A percentile compares a stretch with the other conserved stretches of the same genome.
Evolutionary conservation across 768 basidiomycete species (phyloP).

Genomic region (Collybia sordida): DNA sequence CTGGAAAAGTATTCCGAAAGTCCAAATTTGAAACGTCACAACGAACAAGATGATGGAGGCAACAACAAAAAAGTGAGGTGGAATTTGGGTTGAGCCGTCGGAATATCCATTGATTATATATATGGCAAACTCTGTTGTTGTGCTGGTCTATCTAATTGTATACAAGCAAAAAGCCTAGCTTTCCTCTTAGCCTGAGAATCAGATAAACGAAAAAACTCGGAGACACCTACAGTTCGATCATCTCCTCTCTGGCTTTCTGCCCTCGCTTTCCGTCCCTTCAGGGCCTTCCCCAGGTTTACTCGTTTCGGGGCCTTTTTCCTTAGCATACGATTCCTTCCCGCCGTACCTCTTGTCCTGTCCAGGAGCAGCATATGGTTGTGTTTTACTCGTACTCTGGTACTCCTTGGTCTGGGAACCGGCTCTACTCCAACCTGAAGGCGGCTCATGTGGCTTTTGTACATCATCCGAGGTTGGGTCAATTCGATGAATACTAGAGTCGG

Average conservation of each 20-base stretch:
- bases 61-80: not conserved
- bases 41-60: not conserved
- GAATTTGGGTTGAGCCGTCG: not conserved
- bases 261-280: constrained; percentile 31
- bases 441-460: constrained; percentile 48
- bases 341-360: constrained; percentile 29
- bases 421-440: constrained; percentile 48
- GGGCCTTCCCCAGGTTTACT: constrained; percentile 35
- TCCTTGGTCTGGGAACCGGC: constrained; percentile 37
- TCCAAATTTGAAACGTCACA: not conserved
- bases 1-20: not conserved
- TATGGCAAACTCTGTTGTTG: too few species aligned
- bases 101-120: too few species aligned
- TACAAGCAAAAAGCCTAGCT: too few species aligned
- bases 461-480: constrained; percentile 44
- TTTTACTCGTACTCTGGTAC: constrained; percentile 29
- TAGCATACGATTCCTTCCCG: constrained; percentile 20
- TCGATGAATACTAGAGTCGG: constrained; percentile 40
- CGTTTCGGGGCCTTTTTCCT: constrained; percentile 33
- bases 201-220: not conserved
- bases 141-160: too few species aligned
- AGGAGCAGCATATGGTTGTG: constrained; percentile 28
- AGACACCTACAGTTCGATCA: not conserved
- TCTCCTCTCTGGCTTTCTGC: constrained; percentile 30
- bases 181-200: too few species aligned